These are phyloP conservation scores for Naganishia cerealis DNA, from an alignment of 1,284 basidiomycete species.

Conservation along the genomic window DNA sequence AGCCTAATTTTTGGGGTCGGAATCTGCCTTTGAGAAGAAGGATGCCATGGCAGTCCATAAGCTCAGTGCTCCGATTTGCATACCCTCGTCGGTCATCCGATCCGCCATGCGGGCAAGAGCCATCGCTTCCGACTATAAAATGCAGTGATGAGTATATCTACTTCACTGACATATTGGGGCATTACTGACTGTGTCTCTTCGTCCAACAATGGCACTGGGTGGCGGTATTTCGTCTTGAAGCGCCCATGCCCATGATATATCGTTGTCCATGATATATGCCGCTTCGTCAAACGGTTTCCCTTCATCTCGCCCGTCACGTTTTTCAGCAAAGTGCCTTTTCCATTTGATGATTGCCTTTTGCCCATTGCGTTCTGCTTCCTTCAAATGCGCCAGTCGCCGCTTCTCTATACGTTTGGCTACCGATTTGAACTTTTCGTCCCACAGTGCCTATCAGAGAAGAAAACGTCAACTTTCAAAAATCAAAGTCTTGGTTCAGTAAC, in stretches of 20 bases:
- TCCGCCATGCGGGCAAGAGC: constrained; percentile 52
- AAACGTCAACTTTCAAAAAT: background rate
- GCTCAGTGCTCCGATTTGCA: constrained; percentile 39
- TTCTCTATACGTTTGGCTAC: constrained; percentile 44
- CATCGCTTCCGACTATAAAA: constrained; percentile 37
- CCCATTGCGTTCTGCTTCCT: constrained; percentile 43
- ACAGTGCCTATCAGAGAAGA: constrained; percentile 37
- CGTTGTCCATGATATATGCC: constrained; percentile 39
- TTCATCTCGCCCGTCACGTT: constrained; percentile 31
- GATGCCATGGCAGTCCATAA: constrained; percentile 49
- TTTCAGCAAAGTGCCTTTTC: constrained; percentile 29
- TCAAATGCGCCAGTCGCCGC: constrained; percentile 48
- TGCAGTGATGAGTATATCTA: background rate
- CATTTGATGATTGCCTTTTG: constrained; percentile 37
- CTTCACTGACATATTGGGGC: background rate
- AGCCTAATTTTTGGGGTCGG: constrained; percentile 9
- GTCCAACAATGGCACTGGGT: constrained; percentile 50
- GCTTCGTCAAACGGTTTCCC: constrained; percentile 32
- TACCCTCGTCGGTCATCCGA: constrained; percentile 41
- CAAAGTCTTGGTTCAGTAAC: background rate
- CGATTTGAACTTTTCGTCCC: constrained; percentile 50
- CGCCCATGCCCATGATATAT: constrained; percentile 52
- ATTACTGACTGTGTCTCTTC: constrained; percentile 51
- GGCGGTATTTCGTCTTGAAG: constrained; percentile 53
- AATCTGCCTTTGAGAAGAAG: constrained; percentile 41